Conservation (phyloP, 306 rosid species). For the Prinsepia uniflora region DNA sequence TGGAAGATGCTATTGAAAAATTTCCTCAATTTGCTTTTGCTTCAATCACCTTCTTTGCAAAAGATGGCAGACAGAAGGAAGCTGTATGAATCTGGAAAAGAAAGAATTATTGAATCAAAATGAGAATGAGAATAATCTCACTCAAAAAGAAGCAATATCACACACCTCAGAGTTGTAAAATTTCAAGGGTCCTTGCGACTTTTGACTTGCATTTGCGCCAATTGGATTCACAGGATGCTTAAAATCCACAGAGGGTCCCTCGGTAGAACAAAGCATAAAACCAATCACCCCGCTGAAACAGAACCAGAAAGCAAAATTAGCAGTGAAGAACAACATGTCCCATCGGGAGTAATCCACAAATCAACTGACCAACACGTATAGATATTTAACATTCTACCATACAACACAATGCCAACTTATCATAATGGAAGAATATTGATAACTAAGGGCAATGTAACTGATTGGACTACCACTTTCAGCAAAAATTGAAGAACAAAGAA, state of each 20-base stretch:
- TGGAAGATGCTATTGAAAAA: slow-evolving; percentile 13
- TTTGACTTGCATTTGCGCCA: slow-evolving; percentile 38
- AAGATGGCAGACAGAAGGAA: slow-evolving; percentile 93
- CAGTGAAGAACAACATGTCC: slow-evolving; percentile 2
- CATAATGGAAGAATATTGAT: neutral
- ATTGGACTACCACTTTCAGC: neutral
- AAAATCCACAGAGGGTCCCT: slow-evolving; percentile 87
- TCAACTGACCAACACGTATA: neutral
- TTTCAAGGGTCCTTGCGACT: slow-evolving; percentile 52
- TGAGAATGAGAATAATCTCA: neutral
- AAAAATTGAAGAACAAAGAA: neutral
- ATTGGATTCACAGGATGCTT: slow-evolving; percentile 85
- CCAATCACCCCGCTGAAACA: slow-evolving; percentile 95
- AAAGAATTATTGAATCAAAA: slow-evolving; percentile 3
- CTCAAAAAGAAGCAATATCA: neutral
- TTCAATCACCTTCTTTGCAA: slow-evolving; percentile 80
- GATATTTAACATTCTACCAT: neutral
- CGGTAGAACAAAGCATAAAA: slow-evolving; percentile 98
- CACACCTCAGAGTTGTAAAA: slow-evolving; percentile 92
- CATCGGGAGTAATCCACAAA: neutral
- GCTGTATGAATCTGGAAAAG: slow-evolving; percentile 76
- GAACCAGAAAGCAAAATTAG: slow-evolving; percentile 7
- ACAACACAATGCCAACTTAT: neutral
- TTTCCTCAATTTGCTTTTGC: slow-evolving; percentile 46
- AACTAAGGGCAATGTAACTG: neutral